These are phyloP conservation scores for Sclerotinia minor DNA, from an alignment of 2,329 filamentous ascomycete species.

Conservation along the genomic window DNA sequence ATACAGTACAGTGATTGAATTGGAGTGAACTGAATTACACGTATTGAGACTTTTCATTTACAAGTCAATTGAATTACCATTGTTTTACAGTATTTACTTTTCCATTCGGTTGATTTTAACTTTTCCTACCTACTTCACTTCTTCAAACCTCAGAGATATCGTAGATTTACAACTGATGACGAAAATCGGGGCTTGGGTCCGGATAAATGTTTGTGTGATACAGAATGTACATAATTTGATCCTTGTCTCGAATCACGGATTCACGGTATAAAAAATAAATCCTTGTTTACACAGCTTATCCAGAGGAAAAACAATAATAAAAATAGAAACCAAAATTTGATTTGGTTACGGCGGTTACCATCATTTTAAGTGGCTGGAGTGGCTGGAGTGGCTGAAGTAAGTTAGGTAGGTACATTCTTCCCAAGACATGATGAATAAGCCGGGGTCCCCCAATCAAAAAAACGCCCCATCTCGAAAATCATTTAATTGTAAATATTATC, in stretches of 20 bases:
- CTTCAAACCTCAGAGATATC: neutral
- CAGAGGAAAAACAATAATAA: neutral
- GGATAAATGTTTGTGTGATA: too few relatives aligned
- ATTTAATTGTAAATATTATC: neutral
- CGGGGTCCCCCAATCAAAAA: neutral
- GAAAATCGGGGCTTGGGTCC: neutral
- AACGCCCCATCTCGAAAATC: neutral
- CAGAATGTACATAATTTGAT: conserved; percentile 15
- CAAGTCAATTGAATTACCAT: neutral
- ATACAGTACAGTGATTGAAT: too few relatives aligned
- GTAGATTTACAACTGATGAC: neutral
- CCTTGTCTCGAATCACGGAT: conserved; percentile 6
- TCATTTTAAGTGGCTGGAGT: neutral
- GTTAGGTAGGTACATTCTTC: too few relatives aligned
- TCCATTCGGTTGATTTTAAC: neutral
- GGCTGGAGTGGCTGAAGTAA: neutral
- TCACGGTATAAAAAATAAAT: too few relatives aligned
- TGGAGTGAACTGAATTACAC: neutral
- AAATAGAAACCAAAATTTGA: neutral
- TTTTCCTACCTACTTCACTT: neutral
- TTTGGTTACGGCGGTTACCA: neutral
- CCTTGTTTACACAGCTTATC: neutral
- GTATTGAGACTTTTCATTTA: neutral
- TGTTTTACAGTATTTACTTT: neutral
- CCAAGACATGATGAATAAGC: neutral